phyloP scores from a whole-genome alignment of 2,329 filamentous ascomycete genomes.

The Colletotrichum graminicola region DNA sequence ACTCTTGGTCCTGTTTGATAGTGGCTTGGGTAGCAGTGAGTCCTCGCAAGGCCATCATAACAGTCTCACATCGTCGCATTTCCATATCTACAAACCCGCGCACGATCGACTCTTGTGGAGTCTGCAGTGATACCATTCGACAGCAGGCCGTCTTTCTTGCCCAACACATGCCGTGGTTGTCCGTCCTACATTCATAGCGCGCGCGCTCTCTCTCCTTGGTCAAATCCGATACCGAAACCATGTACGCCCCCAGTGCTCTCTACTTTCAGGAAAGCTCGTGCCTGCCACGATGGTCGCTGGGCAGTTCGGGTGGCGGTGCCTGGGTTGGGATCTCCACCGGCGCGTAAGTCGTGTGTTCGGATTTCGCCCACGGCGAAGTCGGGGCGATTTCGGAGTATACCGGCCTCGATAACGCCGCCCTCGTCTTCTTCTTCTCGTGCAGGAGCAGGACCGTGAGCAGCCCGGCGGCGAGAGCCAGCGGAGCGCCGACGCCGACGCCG shows the following conservation, averaged over 20 bases:
- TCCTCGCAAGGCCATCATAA: neutral
- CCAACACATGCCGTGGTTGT: neutral
- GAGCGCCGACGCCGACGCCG: conserved; percentile 31
- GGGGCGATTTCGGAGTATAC: neutral
- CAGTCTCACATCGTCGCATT: neutral
- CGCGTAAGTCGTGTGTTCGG: neutral
- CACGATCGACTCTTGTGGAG: neutral
- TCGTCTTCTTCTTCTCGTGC: conserved; percentile 35
- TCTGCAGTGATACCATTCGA: neutral
- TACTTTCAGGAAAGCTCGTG: conserved; percentile 22
- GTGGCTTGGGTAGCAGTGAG: neutral
- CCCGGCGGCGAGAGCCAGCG: conserved; percentile 25
- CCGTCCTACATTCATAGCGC: too few species aligned
- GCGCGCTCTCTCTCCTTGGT: neutral
- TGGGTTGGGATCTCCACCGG: conserved; percentile 12
- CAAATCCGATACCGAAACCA: neutral
- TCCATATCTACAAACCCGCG: neutral
- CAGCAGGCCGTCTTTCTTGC: neutral
- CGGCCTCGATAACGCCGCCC: neutral
- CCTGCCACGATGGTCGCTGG: conserved; percentile 3
- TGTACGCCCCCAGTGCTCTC: too few species aligned
- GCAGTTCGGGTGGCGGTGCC: conserved; percentile 13
- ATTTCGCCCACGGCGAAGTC: conserved; percentile 10
- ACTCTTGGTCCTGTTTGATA: neutral
- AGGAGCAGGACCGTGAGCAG: conserved; percentile 32